These are phyloP conservation scores for Nitzschia palea DNA, from an alignment of 108 stramenopile genomes.

Conservation along the genomic window DNA sequence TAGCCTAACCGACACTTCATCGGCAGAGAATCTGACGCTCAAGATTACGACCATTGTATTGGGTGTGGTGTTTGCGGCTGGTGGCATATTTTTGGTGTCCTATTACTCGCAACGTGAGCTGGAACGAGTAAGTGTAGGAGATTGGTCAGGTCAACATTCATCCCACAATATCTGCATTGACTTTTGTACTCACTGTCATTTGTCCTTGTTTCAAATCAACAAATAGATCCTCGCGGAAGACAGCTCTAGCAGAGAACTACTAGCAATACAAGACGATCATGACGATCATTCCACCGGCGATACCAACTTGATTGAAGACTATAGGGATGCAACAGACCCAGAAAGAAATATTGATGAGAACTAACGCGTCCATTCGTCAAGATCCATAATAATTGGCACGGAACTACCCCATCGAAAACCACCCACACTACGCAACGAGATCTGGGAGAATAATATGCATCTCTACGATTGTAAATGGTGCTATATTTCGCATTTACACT, in stretches of 20 bases:
- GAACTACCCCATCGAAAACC: too few relatives aligned
- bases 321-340: too few relatives aligned
- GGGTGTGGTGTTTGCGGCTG: slow-evolving; percentile 46
- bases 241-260: not conserved
- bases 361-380: too few relatives aligned
- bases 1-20: slow-evolving; percentile 40
- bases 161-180: not conserved
- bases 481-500: slow-evolving; percentile 83
- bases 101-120: slow-evolving; percentile 65
- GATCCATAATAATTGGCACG: too few relatives aligned
- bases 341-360: too few relatives aligned
- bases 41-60: slow-evolving; percentile 40
- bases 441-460: too few relatives aligned
- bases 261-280: too few relatives aligned
- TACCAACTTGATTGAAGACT: too few relatives aligned
- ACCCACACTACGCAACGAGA: too few relatives aligned
- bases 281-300: too few relatives aligned
- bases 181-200: not conserved
- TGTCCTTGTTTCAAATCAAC: not conserved
- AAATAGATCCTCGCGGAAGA: slow-evolving; percentile 2
- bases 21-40: slow-evolving; percentile 23
- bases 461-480: too few relatives aligned
- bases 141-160: not conserved
- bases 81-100: slow-evolving; percentile 49
- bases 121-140: slow-evolving; percentile 34